phyloP scores from a whole-genome alignment of 495 filamentous ascomycete species.

The Daldinia caldariorum region DNA sequence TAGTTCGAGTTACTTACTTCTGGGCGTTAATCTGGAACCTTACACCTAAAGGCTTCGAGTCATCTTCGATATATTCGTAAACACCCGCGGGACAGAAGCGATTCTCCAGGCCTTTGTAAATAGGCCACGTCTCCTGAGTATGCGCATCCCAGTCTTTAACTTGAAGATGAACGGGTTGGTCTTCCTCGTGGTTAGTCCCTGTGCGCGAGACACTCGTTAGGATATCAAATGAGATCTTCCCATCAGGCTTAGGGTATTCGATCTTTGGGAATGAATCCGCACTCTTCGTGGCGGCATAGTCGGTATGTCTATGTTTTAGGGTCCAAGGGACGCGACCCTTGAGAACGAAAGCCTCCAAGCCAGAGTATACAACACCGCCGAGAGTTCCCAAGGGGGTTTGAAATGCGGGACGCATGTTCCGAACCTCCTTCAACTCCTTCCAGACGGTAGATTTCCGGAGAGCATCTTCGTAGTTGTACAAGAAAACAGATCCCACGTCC shows the following conservation, averaged over 20 bases:
- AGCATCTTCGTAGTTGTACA: constrained; percentile 92
- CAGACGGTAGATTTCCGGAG: constrained; percentile 90
- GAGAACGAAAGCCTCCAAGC: constrained; percentile 87
- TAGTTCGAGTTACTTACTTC: constrained; percentile 72
- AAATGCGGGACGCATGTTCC: constrained; percentile 97
- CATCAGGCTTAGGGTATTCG: constrained; percentile 96
- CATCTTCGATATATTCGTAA: constrained; percentile 97
- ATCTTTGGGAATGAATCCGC: constrained; percentile 86
- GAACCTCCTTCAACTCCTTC: constrained; percentile 92
- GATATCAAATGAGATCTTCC: constrained; percentile 93
- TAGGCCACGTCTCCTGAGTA: constrained; percentile 80
- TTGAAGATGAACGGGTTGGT: constrained; percentile 95
- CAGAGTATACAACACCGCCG: constrained; percentile 92
- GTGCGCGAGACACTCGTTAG: constrained; percentile 92
- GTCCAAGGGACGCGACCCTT: constrained; percentile 93
- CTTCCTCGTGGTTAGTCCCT: constrained; percentile 98
- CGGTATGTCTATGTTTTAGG: constrained; percentile 79
- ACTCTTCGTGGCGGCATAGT: constrained; percentile 79
- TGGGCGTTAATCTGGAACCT: constrained; percentile 98
- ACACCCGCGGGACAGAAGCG: constrained; percentile 99
- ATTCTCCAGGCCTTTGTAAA: constrained; percentile 93
- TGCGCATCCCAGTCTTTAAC: constrained; percentile 95
- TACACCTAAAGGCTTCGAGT: constrained; percentile 80
- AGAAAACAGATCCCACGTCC: constrained; percentile 77
- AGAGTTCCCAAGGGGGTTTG: constrained; percentile 83